A percentile compares a stretch with the other conserved stretches of the same genome.
These are phyloP conservation scores for Prunus yedoensis DNA, from an alignment of 331 rosid genomes.

Conservation along the genomic window DNA sequence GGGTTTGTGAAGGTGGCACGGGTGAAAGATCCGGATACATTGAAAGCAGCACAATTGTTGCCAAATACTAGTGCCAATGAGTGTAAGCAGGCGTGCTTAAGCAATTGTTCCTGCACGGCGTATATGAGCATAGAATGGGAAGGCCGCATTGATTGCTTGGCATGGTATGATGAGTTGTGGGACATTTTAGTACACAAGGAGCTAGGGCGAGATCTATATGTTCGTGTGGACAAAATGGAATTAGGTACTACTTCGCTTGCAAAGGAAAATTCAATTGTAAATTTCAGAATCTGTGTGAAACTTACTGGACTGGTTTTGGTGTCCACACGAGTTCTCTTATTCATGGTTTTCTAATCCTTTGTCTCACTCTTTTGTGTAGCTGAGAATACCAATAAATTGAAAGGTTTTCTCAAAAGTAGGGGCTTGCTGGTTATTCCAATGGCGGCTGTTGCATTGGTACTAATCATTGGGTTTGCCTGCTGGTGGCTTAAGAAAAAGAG, in stretches of 20 bases:
- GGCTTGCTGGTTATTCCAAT: slow-evolving; percentile 13
- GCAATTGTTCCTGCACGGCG: slow-evolving; percentile 54
- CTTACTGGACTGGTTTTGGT: not conserved
- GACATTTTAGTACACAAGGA: slow-evolving; percentile 2
- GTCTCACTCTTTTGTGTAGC: slow-evolving; percentile 24
- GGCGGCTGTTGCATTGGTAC: slow-evolving; percentile 9
- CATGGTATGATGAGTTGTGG: slow-evolving; percentile 18
- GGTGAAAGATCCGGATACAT: slow-evolving; percentile 12
- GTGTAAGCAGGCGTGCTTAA: slow-evolving; percentile 29
- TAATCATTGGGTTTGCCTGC: slow-evolving; percentile 1
- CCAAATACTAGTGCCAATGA: not conserved
- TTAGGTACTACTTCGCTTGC: slow-evolving; percentile 7
- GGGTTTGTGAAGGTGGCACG: not conserved
- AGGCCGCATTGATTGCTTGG: slow-evolving; percentile 38
- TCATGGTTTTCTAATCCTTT: not conserved
- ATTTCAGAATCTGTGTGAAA: not conserved
- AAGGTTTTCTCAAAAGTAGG: slow-evolving; percentile 9
- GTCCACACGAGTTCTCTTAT: not conserved
- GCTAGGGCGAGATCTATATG: slow-evolving; percentile 36
- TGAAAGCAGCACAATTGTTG: not conserved
- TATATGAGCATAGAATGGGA: slow-evolving; percentile 30
- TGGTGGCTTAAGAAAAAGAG: slow-evolving; percentile 12
- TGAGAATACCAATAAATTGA: slow-evolving; percentile 7
- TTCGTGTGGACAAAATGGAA: slow-evolving; percentile 50
- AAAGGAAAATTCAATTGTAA: not conserved